A percentile compares a stretch with the other conserved stretches of the same genome.
phyloP scores from a whole-genome alignment of 2,329 filamentous ascomycete species.

The Sporothrix mexicana region DNA sequence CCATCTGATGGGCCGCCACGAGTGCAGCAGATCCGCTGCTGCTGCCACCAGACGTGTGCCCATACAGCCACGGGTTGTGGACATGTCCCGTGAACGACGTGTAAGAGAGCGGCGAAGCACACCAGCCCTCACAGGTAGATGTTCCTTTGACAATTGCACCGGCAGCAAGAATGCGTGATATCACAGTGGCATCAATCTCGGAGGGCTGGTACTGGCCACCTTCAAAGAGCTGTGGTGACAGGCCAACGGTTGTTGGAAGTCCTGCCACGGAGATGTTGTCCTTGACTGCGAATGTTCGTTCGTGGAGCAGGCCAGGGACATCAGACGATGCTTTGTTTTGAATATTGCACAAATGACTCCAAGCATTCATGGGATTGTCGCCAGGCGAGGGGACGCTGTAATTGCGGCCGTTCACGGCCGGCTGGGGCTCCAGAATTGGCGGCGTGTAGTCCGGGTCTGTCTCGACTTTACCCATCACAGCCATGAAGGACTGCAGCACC shows the following conservation, averaged over 20 bases:
- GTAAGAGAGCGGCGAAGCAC: slow-evolving; percentile 60
- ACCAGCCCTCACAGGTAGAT: slow-evolving; percentile 72
- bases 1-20: slow-evolving; percentile 37
- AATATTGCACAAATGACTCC: slow-evolving; percentile 44
- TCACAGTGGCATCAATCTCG: slow-evolving; percentile 58
- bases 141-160: slow-evolving; percentile 74
- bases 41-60: slow-evolving; percentile 77
- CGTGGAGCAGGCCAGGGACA: slow-evolving; percentile 63
- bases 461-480: slow-evolving; percentile 40
- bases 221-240: slow-evolving; percentile 50
- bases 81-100: slow-evolving; percentile 77
- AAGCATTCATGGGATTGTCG: slow-evolving; percentile 45
- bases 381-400: slow-evolving; percentile 38
- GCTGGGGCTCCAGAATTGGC: slow-evolving; percentile 36
- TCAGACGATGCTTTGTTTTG: background rate
- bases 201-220: slow-evolving; percentile 65
- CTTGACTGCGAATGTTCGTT: slow-evolving; percentile 74
- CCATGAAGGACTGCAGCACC: slow-evolving; percentile 42
- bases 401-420: slow-evolving; percentile 33
- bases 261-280: slow-evolving; percentile 76
- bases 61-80: slow-evolving; percentile 72
- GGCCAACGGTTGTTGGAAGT: slow-evolving; percentile 60
- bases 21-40: slow-evolving; percentile 69
- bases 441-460: slow-evolving; percentile 42
- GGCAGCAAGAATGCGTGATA: slow-evolving; percentile 54